These are phyloP conservation scores for Mycena galopus DNA, from an alignment of 768 basidiomycete species.

Conservation along the genomic window DNA sequence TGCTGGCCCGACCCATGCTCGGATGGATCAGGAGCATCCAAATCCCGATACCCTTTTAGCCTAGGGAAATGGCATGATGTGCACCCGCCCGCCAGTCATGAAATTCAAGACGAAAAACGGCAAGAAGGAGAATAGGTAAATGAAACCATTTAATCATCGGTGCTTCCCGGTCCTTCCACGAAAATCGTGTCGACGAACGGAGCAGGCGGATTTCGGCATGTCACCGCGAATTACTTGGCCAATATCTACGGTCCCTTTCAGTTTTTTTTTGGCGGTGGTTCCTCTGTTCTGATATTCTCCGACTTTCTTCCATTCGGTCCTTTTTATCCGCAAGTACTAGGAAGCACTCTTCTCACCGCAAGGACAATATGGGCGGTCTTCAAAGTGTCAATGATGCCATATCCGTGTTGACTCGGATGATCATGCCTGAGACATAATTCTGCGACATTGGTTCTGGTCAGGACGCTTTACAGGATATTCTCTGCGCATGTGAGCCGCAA, in stretches of 20 bases:
- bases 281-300: no score
- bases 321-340: constrained; percentile 52
- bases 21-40: no score
- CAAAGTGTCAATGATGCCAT: constrained; percentile 46
- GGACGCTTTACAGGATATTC: constrained; percentile 62
- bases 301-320: constrained; percentile 22
- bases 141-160: no score
- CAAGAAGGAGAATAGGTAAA: no score
- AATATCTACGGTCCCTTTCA: constrained; percentile 53
- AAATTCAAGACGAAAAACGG: no score
- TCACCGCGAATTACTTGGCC: constrained; percentile 51
- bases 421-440: constrained; percentile 44
- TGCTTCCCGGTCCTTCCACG: no score
- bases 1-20: no score
- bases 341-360: constrained; percentile 50
- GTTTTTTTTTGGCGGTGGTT: no score
- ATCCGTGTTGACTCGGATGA: not conserved
- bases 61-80: no score
- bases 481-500: constrained; percentile 52
- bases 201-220: constrained; percentile 50
- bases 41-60: no score
- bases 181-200: constrained; percentile 55
- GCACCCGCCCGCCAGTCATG: no score
- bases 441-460: constrained; percentile 54
- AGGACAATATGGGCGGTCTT: constrained; percentile 56